Base-by-base conservation (phyloP, 2,329 filamentous ascomycete species). In the Ophiocordyceps camponoti-floridani region DNA sequence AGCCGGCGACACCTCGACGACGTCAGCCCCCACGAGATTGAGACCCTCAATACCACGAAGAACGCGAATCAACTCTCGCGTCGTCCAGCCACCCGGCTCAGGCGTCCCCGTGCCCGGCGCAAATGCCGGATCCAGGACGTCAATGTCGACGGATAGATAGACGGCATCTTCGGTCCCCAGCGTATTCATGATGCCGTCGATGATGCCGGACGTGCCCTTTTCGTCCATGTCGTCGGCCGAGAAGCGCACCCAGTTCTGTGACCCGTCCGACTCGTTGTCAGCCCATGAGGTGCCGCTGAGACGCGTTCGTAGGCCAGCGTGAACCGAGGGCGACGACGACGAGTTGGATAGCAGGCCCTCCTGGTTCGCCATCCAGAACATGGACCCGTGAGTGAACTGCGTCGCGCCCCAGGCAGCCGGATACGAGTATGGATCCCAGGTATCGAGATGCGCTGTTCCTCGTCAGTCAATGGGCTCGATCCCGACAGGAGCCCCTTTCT, bases 41-140 rank as follows among this genome's bases (percentile, higher is more conserved):
- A 94, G 60, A 0, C 69, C 74, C 64, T 94, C 87, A 40, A 94
- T 73, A 0, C 84, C 86, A 30, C 86, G 69, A 57, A 94, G 62
- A 47, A 94, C 85, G 12, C 82, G 70, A 50, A 94, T 89, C 52
- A 94, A 68, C 66, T 94, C 88, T 44, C 87, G 70, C 18, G 83
- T 93, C 6, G 84, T 91, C 87, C 87, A 94, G 35, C 87, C 87
- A 46, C 88, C 87, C 0, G 86, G 82, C 65, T 94, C 87, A 0
- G 87, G 87, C 0, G 87, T 94, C 1, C 87, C 88, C 0, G 86
- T 94, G 2, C 82, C 84, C 0, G 85, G 84, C 2, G 62, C 62
- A 44, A 65, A 63, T 8, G 61, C 62, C 0, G 87, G 86, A 57
- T 94, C 86, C 4, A 94, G 68, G 0, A 84, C 87, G 56, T 94